Percentiles rank a stretch among this genome's conserved stretches.
Evolutionary conservation across 441 rosid genomes (phyloP).

Genomic region (Syzygium malaccense): DNA sequence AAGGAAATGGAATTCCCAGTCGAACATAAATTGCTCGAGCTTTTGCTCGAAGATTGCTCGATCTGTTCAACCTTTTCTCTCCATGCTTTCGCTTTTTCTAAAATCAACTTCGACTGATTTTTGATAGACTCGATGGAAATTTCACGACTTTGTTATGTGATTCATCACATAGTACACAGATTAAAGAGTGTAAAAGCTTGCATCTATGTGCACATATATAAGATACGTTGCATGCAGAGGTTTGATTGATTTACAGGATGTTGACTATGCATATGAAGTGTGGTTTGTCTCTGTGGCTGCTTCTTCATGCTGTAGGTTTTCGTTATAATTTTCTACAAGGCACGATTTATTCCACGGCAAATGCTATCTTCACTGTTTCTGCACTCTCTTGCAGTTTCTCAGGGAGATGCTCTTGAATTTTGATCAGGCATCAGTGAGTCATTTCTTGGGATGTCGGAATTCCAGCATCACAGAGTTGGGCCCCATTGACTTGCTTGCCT

Average conservation of each 20-base stretch:
- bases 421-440: background rate
- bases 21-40: background rate
- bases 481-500: background rate
- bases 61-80: background rate
- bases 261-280: background rate
- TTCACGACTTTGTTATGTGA: background rate
- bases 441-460: background rate
- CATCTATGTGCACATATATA: background rate
- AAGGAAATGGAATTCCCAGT: background rate
- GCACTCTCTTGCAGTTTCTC: background rate
- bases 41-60: background rate
- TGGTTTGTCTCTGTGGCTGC: background rate
- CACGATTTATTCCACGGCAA: background rate
- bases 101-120: background rate
- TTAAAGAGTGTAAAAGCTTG: background rate
- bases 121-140: background rate
- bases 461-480: background rate
- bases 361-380: background rate
- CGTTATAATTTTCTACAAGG: background rate
- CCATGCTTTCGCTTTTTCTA: background rate
- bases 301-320: background rate
- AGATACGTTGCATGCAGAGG: background rate
- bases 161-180: background rate
- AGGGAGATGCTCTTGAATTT: background rate
- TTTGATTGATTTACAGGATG: background rate